These are phyloP conservation scores for Avena sativa DNA, from an alignment of 176 grass and related monocot species.

Conservation along the genomic window DNA sequence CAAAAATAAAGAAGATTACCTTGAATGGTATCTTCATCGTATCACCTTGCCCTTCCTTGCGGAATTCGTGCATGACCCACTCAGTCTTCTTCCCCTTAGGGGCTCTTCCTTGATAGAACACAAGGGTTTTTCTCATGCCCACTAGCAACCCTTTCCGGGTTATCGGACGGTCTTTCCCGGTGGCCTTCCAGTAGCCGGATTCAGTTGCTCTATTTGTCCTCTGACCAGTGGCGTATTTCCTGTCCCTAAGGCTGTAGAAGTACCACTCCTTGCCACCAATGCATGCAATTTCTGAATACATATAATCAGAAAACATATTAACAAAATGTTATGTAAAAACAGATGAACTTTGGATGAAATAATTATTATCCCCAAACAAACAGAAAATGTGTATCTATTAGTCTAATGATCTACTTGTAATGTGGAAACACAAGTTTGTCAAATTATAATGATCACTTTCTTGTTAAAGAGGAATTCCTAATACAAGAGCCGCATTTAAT, in stretches of 20 bases:
- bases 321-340: not conserved
- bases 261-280: slow-evolving; percentile 94
- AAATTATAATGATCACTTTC: not conserved
- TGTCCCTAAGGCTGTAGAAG: slow-evolving; percentile 80
- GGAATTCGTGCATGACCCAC: slow-evolving; percentile 99
- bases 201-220: slow-evolving; percentile 88
- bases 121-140: slow-evolving; percentile 96
- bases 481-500: slow-evolving; percentile 1
- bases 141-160: slow-evolving; percentile 65
- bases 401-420: not conserved
- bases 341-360: not conserved
- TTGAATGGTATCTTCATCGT: slow-evolving; percentile 53
- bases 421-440: not conserved
- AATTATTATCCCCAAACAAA: not conserved
- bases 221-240: slow-evolving; percentile 88
- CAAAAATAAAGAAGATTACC: slow-evolving; percentile 41
- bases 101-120: slow-evolving; percentile 93
- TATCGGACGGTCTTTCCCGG: slow-evolving; percentile 78
- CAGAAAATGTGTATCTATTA: not conserved
- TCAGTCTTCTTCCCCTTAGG: slow-evolving; percentile 92
- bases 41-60: slow-evolving; percentile 63
- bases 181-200: slow-evolving; percentile 95
- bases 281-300: slow-evolving; percentile 70
- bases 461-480: not conserved
- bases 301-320: not conserved